Base-by-base conservation (phyloP, 306 rosid species). In the Mucuna pruriens region DNA sequence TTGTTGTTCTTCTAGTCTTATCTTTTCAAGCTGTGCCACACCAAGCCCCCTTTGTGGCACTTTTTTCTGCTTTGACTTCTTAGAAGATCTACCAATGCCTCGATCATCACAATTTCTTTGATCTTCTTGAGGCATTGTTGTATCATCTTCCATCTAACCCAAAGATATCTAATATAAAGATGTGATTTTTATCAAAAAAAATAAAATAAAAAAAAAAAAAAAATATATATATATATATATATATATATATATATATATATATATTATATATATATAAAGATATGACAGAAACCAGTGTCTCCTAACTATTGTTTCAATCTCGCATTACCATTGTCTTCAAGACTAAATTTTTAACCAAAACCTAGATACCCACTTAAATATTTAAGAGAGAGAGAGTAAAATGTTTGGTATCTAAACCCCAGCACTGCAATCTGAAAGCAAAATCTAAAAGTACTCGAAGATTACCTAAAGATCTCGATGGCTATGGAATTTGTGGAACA, bases 21-120 rank as follows among this genome's bases (percentile, higher is more conserved):
- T 89, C 74, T 84, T 92, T 77, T 95, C 98, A 72, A 95, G 97
- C 83, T 91, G 94, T 17, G 97, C 97, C 54, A 95, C 97, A 26
- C 98, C 98, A 34, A 92, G 90, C 49, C 98, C 98, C 89, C 98
- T 90, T 36, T 95, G 97, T n/a, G 98, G 97, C 1, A 83, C 83
- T 87, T 86, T 95, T 34, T 80, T 94, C 67, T 86, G 91, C 77
- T 89, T 94, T 13, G 83, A 58, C 81, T 82, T 91, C 40, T 84
- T 92, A 31, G 85, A 77, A 78, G 90, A 87, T 86, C 85, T 87
- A 19, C 80, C 72, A 34, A 46, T 48, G 12, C 23, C 36, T 20
- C 49, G 71, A 78, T 76, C 74, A 74, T 64, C 71, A 26, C 71
- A 52, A 64, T 76, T 84, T n/a, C 80, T 88, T 81, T 91, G 87